Percentiles rank a stretch among this genome's conserved stretches.
These are phyloP conservation scores for Xylariaceae sp. DNA, from an alignment of 2,329 filamentous ascomycete species.

Conservation along the genomic window DNA sequence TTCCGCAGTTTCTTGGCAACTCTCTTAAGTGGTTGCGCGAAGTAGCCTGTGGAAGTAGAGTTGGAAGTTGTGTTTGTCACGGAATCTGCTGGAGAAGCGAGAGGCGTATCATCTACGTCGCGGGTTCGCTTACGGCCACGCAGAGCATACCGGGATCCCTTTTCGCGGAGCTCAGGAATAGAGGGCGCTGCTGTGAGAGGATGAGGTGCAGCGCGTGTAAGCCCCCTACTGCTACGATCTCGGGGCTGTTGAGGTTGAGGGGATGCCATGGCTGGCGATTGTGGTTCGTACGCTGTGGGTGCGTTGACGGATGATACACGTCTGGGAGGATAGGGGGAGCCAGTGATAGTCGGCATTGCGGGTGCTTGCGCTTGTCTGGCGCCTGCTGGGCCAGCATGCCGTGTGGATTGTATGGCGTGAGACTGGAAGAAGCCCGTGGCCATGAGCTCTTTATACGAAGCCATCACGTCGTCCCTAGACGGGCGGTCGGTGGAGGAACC, in stretches of 20 bases:
- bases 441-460: slow-evolving; percentile 56
- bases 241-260: slow-evolving; percentile 1
- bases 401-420: slow-evolving; percentile 56
- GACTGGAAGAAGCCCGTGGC: slow-evolving; percentile 57
- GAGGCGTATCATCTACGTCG: slow-evolving; percentile 34
- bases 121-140: slow-evolving; percentile 52
- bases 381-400: slow-evolving; percentile 37
- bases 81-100: slow-evolving; percentile 15
- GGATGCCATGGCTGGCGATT: background rate
- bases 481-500: slow-evolving; percentile 27
- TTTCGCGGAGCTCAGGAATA: slow-evolving; percentile 15
- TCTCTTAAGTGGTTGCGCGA: slow-evolving; percentile 32
- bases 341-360: slow-evolving; percentile 17
- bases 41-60: slow-evolving; percentile 13
- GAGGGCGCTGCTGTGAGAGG: slow-evolving; percentile 13
- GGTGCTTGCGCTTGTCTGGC: slow-evolving; percentile 8
- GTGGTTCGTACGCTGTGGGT: slow-evolving; percentile 1
- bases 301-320: slow-evolving; percentile 21
- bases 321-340: slow-evolving; percentile 19
- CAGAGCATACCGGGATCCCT: slow-evolving; percentile 22
- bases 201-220: background rate
- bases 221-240: slow-evolving; percentile 7
- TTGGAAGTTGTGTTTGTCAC: slow-evolving; percentile 11
- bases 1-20: slow-evolving; percentile 54
- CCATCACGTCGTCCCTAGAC: slow-evolving; percentile 50